Percentiles rank a stretch among this genome's conserved stretches.
These are phyloP conservation scores for Ogataea methanolica DNA, from an alignment of 805 yeast genomes.

Conservation along the genomic window DNA sequence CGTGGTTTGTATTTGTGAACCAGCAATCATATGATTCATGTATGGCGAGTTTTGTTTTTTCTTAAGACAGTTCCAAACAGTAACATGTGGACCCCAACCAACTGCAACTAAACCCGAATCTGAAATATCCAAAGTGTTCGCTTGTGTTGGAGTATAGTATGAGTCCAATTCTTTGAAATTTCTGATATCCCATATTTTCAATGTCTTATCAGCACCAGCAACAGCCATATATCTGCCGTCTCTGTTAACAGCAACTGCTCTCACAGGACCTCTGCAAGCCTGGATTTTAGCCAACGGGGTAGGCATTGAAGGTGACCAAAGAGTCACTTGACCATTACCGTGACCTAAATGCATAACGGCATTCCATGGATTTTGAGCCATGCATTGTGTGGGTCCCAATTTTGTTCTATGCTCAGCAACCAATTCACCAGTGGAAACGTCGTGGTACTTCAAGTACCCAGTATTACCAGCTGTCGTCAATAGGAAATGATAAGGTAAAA, in stretches of 20 bases:
- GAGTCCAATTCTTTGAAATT: slow-evolving; percentile 72
- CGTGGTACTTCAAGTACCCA: slow-evolving; percentile 88
- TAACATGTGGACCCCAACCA: slow-evolving; percentile 95
- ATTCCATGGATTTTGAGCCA: slow-evolving; percentile 93
- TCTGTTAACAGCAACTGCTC: slow-evolving; percentile 82
- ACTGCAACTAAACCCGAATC: slow-evolving; percentile 84
- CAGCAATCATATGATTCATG: slow-evolving; percentile 84
- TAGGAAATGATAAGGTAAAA: slow-evolving; percentile 87
- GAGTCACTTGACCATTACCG: slow-evolving; percentile 83
- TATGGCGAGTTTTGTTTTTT: slow-evolving; percentile 76
- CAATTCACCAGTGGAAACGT: slow-evolving; percentile 85
- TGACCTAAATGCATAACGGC: slow-evolving; percentile 94
- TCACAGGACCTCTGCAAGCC: slow-evolving; percentile 80
- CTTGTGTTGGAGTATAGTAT: slow-evolving; percentile 78
- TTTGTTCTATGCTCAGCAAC: slow-evolving; percentile 83
- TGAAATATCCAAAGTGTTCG: slow-evolving; percentile 70
- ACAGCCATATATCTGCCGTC: slow-evolving; percentile 93
- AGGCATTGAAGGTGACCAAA: slow-evolving; percentile 90
- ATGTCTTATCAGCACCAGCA: slow-evolving; percentile 76
- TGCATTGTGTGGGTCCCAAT: slow-evolving; percentile 82
- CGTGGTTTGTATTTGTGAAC: slow-evolving; percentile 62
- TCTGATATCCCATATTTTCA: slow-evolving; percentile 93
- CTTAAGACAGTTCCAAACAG: slow-evolving; percentile 81
- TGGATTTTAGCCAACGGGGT: slow-evolving; percentile 81
- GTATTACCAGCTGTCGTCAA: slow-evolving; percentile 86